Evolutionary conservation across 495 filamentous ascomycete genomes (phyloP).

Genomic region (Astrocystis sublimbata): DNA sequence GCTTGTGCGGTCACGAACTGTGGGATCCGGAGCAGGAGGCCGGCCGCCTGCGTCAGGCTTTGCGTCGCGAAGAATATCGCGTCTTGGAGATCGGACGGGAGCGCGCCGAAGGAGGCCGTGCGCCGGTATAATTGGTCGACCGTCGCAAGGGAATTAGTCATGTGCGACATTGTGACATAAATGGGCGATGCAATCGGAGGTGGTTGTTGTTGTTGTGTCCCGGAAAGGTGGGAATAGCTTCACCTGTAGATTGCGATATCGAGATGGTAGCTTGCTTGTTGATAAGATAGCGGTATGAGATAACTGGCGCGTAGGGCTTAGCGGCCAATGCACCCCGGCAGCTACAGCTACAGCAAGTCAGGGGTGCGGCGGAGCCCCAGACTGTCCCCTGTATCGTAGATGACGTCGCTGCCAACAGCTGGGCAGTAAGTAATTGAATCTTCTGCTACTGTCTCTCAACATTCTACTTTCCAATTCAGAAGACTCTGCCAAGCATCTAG

Average conservation of each 20-base stretch:
- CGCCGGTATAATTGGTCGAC: constrained; percentile 67
- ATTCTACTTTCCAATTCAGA: no score
- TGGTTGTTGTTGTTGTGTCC: background rate
- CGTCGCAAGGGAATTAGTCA: constrained; percentile 87
- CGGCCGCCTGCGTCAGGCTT: constrained; percentile 83
- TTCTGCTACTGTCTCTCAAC: no score
- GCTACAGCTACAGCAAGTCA: no score
- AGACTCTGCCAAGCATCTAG: background rate
- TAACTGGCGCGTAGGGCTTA: background rate
- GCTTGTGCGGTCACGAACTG: constrained; percentile 90
- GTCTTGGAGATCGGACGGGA: constrained; percentile 77
- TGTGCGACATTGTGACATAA: constrained; percentile 46
- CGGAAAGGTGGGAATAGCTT: background rate
- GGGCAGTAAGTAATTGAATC: background rate
- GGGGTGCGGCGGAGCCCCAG: background rate
- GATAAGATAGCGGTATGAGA: constrained; percentile 18
- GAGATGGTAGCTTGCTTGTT: background rate
- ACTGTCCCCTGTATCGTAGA: no score
- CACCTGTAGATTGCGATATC: background rate
- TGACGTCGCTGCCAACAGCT: background rate
- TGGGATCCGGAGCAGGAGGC: constrained; percentile 78
- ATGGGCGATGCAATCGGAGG: background rate
- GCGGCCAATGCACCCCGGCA: background rate
- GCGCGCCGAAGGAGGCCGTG: constrained; percentile 54
- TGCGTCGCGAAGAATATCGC: constrained; percentile 66